Evolutionary conservation across 257 asterid genomes (phyloP), one percentile per base, ranked within the genome.

Genomic region (Lantana camara): DNA sequence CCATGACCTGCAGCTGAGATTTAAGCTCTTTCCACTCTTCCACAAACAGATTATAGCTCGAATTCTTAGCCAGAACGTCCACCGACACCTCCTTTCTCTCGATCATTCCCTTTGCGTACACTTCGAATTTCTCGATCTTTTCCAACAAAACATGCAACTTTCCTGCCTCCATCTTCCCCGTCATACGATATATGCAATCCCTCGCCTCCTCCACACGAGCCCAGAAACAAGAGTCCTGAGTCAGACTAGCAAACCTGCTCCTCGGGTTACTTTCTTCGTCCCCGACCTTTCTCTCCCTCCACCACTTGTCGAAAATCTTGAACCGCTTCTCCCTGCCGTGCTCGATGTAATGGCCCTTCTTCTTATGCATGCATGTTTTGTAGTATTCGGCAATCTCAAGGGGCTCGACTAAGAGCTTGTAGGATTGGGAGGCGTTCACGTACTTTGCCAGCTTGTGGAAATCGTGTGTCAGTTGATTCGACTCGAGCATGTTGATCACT

Each of bases 201-300:
- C 80, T 79, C 6, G 96, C 94, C 47, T 86, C 98, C 76, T 91
- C 98, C 1, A 88, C 95, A 55, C 75, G 55, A 13, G 95, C 98
- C 98, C 98, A 91, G 64, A 88, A 91, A 64, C 96, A 88, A 0
- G 98, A 79, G 75, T 91, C 98, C 66, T 86, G 98, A 0, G 98
- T 91, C 72, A 78, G 66, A 53, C 87, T 60, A 0, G 98, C 98
- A 4, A 79, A 86, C 63, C 72, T 82, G 67, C 87, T 91, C 62
- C 98, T 84, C 10, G 77, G 75, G 19, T 75, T 79, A 14, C 63
- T 32, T 35, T 75, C 83, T 53, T 78, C 82, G 4, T 73, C 81
- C 2, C 84, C 86, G 0, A 67, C 77, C 57, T 77, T 74, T 20
- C 85, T 48, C 14, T 83, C 91, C 8, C 70, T 70, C 98, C 96